Conservation (phyloP, 495 filamentous ascomycete genomes). For the Letharia lupina region DNA sequence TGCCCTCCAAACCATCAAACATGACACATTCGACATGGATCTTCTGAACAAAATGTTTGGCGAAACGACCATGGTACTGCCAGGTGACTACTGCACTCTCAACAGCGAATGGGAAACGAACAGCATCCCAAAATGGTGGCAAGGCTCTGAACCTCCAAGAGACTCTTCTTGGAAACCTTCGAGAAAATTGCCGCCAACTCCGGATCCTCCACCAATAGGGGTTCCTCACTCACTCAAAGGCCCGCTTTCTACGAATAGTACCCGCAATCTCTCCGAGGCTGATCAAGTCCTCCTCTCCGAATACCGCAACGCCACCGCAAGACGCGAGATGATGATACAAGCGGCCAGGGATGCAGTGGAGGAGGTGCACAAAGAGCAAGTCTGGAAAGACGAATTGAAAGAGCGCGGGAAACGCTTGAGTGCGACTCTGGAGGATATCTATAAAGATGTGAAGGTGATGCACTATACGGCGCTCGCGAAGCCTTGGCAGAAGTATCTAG, state of each 20-base stretch:
- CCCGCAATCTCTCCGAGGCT: neutral
- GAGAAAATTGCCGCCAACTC: neutral
- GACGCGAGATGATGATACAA: neutral
- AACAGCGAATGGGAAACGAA: slow-evolving; percentile 35
- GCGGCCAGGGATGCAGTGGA: neutral
- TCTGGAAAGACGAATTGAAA: neutral
- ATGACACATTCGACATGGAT: slow-evolving; percentile 34
- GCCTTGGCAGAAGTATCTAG: slow-evolving; percentile 21
- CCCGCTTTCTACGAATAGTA: neutral
- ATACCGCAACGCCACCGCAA: neutral
- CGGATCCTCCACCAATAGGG: slow-evolving; percentile 1
- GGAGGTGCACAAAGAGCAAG: neutral
- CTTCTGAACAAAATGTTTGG: slow-evolving; percentile 31
- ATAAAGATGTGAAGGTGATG: slow-evolving; percentile 23
- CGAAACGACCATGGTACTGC: slow-evolving; percentile 31
- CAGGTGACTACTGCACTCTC: slow-evolving; percentile 33
- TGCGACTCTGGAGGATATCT: slow-evolving; percentile 18
- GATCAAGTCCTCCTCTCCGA: neutral
- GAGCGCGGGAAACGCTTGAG: neutral
- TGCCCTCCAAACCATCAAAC: slow-evolving; percentile 23
- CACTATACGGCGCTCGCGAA: slow-evolving; percentile 28
- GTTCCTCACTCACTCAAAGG: neutral
- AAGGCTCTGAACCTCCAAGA: slow-evolving; percentile 1
- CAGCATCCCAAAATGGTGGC: slow-evolving; percentile 31
- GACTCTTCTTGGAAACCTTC: neutral